Evolutionary conservation across 1,284 basidiomycete genomes (phyloP).

Genomic region (Rhodotorula sp.): DNA sequence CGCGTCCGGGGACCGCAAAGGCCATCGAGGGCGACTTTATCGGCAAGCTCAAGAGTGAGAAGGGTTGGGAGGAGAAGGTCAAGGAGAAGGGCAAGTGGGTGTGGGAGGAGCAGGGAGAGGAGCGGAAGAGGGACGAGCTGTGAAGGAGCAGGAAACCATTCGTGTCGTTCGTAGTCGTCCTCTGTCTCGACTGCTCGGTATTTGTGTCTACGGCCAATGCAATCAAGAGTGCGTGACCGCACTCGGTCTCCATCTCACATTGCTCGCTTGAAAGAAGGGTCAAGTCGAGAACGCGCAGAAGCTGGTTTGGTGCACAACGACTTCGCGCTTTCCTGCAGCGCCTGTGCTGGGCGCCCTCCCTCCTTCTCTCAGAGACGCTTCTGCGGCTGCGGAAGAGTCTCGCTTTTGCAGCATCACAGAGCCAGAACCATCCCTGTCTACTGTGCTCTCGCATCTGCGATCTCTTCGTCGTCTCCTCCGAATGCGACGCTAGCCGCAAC

Average conservation of each 20-base stretch:
- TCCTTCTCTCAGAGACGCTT: background rate
- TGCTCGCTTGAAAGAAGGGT: too few species aligned
- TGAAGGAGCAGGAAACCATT: background rate
- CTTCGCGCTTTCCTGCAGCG: background rate
- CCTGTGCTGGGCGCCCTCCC: background rate
- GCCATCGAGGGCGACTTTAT: constrained; percentile 24
- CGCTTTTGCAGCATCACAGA: background rate
- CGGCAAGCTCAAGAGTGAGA: constrained; percentile 16
- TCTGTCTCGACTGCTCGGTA: too few species aligned
- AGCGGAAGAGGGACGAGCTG: constrained; percentile 27
- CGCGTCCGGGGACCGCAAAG: constrained; percentile 53
- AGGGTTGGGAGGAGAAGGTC: constrained; percentile 18
- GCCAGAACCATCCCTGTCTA: too few species aligned
- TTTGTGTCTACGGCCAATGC: too few species aligned
- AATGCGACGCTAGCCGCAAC: background rate
- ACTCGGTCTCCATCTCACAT: too few species aligned
- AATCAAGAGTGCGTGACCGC: too few species aligned
- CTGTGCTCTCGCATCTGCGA: too few species aligned
- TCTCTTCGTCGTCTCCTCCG: background rate
- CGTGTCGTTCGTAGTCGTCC: too few species aligned
- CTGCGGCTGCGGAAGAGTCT: background rate
- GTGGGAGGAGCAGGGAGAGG: constrained; percentile 5
- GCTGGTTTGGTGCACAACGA: too few species aligned
- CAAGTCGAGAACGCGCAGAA: background rate
- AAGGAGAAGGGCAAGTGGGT: constrained; percentile 31